Base-by-base conservation (phyloP, 306 rosid species). In the Vachellia collinsii region DNA sequence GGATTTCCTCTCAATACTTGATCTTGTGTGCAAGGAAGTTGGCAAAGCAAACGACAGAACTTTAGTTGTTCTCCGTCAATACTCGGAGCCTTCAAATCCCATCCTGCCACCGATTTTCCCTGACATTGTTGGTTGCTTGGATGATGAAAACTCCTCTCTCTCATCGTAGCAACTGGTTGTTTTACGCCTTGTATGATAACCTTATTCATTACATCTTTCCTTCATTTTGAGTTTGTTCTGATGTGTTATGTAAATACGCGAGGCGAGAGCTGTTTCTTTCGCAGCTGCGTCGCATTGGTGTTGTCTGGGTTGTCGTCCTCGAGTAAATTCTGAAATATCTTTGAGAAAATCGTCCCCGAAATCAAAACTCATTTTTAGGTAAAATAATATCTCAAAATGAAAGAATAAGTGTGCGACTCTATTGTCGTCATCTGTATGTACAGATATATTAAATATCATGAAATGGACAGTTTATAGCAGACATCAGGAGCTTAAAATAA, bases 11-110 rank as follows among this genome's bases (percentile, higher is more conserved):
- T 81, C 87, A 0, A 81, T 88, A 67, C 90, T 94, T 17, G 97
- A 93, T 68, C 88, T 87, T 54, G 97, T 88, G 7, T 94, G 99
- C 95, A 91, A 89, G 85, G 93, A 88, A 44, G 95, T 94, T 42
- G 97, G 99, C 39, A 90, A 86, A 81, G 89, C 81, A 65, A 93
- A 92, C 0, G 97, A 93, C 66, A 88, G 99, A 82, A 90, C 92
- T 20, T 84, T 86, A 61, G 94, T 91, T 3, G 94, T 97, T 77
- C 84, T 85, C 2, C 82, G 87, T 3, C 95, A 88, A 61, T 85
- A 81, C 82, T 86, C 83, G 8, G 63, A 67, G 73, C 83, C 84
- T 72, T 17, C 79, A 53, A 90, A 80, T 72, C 83, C 89, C 46
- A 34, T 71, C 16, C 59, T 76, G 58, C 84, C 79, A 29, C 46